A percentile compares a stretch with the other conserved stretches of the same genome.
These are phyloP conservation scores for Talaromyces sp. DNA, from an alignment of 2,329 filamentous ascomycete genomes.

Conservation along the genomic window DNA sequence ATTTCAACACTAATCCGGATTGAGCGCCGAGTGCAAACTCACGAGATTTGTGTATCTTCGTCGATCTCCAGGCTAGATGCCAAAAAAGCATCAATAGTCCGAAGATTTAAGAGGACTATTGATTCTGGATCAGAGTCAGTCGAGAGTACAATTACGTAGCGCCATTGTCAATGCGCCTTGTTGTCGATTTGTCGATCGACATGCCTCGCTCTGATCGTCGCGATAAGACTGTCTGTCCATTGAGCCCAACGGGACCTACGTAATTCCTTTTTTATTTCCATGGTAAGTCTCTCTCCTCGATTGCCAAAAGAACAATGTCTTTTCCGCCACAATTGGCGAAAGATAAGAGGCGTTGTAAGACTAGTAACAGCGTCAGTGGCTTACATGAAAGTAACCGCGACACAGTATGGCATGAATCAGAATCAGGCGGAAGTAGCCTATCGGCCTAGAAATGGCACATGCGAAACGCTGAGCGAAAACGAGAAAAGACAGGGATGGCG, in stretches of 20 bases:
- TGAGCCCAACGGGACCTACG: not conserved
- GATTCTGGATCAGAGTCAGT: not conserved
- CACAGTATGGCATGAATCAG: not conserved
- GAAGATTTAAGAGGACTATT: not conserved
- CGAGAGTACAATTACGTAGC: not conserved
- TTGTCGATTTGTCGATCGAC: not conserved
- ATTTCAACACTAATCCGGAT: not conserved
- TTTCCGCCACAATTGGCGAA: too few species aligned
- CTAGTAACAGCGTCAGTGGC: not conserved
- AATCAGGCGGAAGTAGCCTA: too few species aligned
- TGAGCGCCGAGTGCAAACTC: not conserved
- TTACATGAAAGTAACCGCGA: too few species aligned
- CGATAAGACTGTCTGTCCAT: too few species aligned
- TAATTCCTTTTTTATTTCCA: not conserved
- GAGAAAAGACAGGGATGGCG: not conserved
- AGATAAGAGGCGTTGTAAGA: not conserved
- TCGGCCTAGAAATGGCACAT: not conserved
- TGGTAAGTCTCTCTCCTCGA: too few species aligned
- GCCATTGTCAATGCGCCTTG: not conserved
- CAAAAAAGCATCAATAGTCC: not conserved
- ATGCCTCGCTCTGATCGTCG: not conserved
- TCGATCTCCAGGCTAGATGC: not conserved
- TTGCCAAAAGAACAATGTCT: too few species aligned
- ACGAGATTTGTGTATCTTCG: not conserved
- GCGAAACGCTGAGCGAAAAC: not conserved